phyloP scores from a whole-genome alignment of 495 filamentous ascomycete species.

The Daldinia vernicosa region DNA sequence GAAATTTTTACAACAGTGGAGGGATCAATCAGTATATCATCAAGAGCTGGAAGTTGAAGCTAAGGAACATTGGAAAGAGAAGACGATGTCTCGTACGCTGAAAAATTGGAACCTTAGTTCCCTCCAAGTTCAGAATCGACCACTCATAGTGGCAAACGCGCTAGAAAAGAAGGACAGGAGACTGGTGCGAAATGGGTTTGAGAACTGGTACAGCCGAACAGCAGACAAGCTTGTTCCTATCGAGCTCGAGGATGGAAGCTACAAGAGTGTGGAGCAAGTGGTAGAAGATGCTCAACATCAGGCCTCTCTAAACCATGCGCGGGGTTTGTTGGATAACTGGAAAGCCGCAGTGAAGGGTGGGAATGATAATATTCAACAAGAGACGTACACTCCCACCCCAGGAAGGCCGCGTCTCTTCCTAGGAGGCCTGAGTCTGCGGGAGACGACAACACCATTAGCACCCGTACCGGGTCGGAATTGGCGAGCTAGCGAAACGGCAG shows the following conservation, averaged over 20 bases:
- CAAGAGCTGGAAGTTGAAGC: conserved; percentile 35
- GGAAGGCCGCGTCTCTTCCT: conserved; percentile 44
- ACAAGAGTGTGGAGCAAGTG: conserved; percentile 40
- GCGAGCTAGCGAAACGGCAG: conserved; percentile 40
- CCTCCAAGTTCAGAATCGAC: conserved; percentile 47
- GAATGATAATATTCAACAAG: conserved; percentile 18
- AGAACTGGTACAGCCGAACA: conserved; percentile 64
- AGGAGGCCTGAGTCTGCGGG: conserved; percentile 29
- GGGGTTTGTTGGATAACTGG: conserved; percentile 38
- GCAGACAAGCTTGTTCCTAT: conserved; percentile 49
- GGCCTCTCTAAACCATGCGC: conserved; percentile 34
- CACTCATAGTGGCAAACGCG: conserved; percentile 49
- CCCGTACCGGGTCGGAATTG: conserved; percentile 41
- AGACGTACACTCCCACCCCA: conserved; percentile 41
- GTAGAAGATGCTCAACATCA: conserved; percentile 42
- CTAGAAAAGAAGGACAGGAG: conserved; percentile 58
- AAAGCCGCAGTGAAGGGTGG: conserved; percentile 23
- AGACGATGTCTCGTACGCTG: conserved; percentile 62
- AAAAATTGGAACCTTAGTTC: conserved; percentile 59
- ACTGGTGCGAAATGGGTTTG: conserved; percentile 65
- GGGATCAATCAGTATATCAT: conserved; percentile 26
- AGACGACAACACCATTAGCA: conserved; percentile 45
- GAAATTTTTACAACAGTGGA: conserved; percentile 43
- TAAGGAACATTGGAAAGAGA: conserved; percentile 38
- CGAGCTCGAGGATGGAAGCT: conserved; percentile 38